Base-by-base conservation (phyloP, 331 rosid species). In the Malus hybrid region DNA sequence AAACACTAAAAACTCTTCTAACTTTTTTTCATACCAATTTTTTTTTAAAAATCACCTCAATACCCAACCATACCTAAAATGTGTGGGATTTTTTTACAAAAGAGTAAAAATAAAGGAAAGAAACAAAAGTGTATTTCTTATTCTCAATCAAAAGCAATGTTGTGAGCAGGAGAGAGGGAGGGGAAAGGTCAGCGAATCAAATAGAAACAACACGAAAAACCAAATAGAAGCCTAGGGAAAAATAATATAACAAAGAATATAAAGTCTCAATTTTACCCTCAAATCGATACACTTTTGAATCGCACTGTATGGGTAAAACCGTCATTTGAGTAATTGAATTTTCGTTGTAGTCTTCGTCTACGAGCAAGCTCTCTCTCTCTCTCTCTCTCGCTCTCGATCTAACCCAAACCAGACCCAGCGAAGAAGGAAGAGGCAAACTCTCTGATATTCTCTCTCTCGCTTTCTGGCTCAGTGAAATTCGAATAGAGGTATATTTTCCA, bases 321-420 rank as follows among this genome's bases (percentile, higher is more conserved):
- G 86, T 74, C 86, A 78, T 11, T 78, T 14, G 1, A 0, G n/a
- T 1, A 10, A n/a, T 50, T 32, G n/a, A 39, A 54, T 66, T 31
- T 80, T 76, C 82, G 32, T 80, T 32, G 80, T 8, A 68, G 78
- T 42, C 84, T 68, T 80, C 84, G 84, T 73, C 36, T 44, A 11
- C 48, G 67, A 68, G 59, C 61, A 2, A 14, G 4, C 48, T 48
- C 31, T 33, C 31, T 42, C 6, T 36, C 62, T 73, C 69, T 71
- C 65, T 15, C 12, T 28, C 46, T 31, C 61, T 10, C 24, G 22
- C 67, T 44, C 76, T 57, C 78, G 77, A 82, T 78, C 86, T 70
- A 65, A 71, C 50, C 78, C 75, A 66, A 12, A n/a, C 71, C 24
- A 67, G 19, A 50, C n/a, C 69, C 42, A 74, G 54, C 69, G 11